Evolutionary conservation across 2,329 filamentous ascomycete genomes (phyloP).

Genomic region (Aspergillus piperis): DNA sequence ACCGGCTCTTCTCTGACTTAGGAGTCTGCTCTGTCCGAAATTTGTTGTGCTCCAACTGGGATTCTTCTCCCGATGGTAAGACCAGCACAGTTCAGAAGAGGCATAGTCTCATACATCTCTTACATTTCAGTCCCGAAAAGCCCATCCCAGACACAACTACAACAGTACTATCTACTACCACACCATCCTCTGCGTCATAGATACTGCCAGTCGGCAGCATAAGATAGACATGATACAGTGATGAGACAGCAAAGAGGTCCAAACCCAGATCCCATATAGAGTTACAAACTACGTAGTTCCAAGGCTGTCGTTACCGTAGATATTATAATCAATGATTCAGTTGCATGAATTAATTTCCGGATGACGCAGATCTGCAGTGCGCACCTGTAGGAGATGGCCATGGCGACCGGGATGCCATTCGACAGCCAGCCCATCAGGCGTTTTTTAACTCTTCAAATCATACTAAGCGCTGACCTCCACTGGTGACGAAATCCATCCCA

Average conservation of each 20-base stretch:
- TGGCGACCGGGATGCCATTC: neutral
- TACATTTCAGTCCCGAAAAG: too few species aligned
- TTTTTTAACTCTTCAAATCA: neutral
- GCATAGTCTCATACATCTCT: too few species aligned
- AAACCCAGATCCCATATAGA: neutral
- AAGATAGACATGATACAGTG: neutral
- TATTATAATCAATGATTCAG: neutral
- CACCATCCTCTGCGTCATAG: too few species aligned
- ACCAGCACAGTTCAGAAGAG: too few species aligned
- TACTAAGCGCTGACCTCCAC: neutral
- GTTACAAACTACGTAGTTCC: neutral
- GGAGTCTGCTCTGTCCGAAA: too few species aligned
- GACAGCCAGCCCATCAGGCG: neutral
- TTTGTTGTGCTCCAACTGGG: too few species aligned
- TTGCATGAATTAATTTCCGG: slow-evolving; percentile 18
- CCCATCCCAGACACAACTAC: too few species aligned
- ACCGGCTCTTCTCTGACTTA: neutral
- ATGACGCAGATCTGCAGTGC: slow-evolving; percentile 13
- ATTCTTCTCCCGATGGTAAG: too few species aligned
- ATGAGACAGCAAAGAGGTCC: neutral
- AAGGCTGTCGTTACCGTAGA: neutral
- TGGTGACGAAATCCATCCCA: neutral
- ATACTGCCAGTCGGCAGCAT: neutral
- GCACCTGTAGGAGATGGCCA: neutral
- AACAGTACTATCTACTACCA: too few species aligned